phyloP scores from a whole-genome alignment of 192 early-diverging fungal species.

The Coemansia umbellata region DNA sequence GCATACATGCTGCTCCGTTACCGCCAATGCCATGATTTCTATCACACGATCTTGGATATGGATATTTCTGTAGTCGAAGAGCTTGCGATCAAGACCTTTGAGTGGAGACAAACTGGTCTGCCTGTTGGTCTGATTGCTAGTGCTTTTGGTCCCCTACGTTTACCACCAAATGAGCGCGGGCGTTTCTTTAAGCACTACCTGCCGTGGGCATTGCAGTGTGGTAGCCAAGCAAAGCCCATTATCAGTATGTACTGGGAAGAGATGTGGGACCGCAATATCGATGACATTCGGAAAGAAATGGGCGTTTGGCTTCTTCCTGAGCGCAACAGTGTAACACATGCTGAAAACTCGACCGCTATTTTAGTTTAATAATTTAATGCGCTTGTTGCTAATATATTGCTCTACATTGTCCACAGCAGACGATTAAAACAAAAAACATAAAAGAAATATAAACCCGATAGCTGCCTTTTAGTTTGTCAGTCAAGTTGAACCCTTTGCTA shows the following conservation, averaged over 20 bases:
- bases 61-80: constrained; percentile 82
- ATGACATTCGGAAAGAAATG: constrained; percentile 69
- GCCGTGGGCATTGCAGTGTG: constrained; percentile 93
- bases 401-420: too few species aligned
- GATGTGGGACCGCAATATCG: constrained; percentile 61
- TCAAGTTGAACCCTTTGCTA: too few species aligned
- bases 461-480: too few species aligned
- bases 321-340: constrained; percentile 33
- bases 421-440: too few species aligned
- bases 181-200: constrained; percentile 68
- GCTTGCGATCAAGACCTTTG: constrained; percentile 93
- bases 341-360: constrained; percentile 26
- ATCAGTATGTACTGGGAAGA: constrained; percentile 93
- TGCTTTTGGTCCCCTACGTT: constrained; percentile 74
- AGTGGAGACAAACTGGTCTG: constrained; percentile 85
- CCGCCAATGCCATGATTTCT: constrained; percentile 93
- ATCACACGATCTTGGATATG: constrained; percentile 83
- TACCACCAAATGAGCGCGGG: constrained; percentile 57
- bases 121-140: constrained; percentile 83
- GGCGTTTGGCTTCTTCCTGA: constrained; percentile 58
- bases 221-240: constrained; percentile 63
- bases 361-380: too few species aligned
- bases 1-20: constrained; percentile 93
- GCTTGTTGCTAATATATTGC: too few species aligned
- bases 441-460: too few species aligned